phyloP scores from a whole-genome alignment of 345 rosid genomes.

The Stellera chamaejasme region DNA sequence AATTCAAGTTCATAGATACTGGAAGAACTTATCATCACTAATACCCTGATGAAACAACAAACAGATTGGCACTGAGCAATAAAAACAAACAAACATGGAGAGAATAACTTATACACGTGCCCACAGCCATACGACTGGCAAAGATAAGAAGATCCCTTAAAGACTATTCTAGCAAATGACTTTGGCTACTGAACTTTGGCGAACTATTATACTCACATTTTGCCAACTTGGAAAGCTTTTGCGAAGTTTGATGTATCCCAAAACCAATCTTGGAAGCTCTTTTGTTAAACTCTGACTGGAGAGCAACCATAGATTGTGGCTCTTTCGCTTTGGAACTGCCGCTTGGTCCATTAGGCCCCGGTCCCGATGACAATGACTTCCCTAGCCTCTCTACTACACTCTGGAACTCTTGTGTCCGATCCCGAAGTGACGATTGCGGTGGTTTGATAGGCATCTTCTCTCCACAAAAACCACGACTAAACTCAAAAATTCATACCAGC shows the following conservation, averaged over 20 bases:
- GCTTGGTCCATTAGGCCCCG: conserved; percentile 15
- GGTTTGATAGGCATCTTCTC: conserved; percentile 28
- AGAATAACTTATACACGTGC: no score
- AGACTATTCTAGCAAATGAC: background rate
- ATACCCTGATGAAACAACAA: background rate
- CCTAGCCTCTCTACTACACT: conserved; percentile 44
- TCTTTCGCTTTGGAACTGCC: conserved; percentile 27
- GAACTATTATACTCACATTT: conserved; percentile 37
- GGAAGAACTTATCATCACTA: background rate
- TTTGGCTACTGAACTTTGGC: background rate
- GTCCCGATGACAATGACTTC: conserved; percentile 34
- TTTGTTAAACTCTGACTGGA: conserved; percentile 56
- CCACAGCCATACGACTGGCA: no score
- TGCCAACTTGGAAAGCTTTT: conserved; percentile 70
- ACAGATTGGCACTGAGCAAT: no score
- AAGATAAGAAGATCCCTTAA: no score
- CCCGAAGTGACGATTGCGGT: conserved; percentile 54
- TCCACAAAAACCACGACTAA: no score
- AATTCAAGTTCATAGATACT: no score
- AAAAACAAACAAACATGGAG: no score
- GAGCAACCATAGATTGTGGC: conserved; percentile 37
- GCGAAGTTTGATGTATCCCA: conserved; percentile 75
- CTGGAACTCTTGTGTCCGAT: conserved; percentile 62
- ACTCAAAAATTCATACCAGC: no score
- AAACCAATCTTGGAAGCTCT: conserved; percentile 53